Evolutionary conservation across 768 basidiomycete species (phyloP).

Genomic region (Obba rivulosa): DNA sequence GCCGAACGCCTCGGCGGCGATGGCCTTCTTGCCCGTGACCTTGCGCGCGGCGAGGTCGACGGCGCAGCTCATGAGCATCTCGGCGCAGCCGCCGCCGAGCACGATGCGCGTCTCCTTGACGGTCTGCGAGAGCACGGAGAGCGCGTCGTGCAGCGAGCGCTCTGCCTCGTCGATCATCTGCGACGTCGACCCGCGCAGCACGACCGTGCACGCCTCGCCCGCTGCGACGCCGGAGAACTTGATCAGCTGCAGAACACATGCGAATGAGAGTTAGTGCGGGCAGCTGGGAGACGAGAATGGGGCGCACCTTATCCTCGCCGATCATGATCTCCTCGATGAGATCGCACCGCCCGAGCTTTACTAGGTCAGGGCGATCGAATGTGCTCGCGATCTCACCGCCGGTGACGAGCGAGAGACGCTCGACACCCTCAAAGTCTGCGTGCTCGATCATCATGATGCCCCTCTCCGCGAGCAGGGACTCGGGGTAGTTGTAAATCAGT

Average conservation of each 20-base stretch:
- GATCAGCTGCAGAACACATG: conserved; percentile 70
- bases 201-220: conserved; percentile 96
- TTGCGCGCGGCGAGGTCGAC: conserved; percentile 84
- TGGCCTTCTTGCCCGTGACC: conserved; percentile 90
- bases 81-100: conserved; percentile 94
- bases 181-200: conserved; percentile 92
- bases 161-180: conserved; percentile 99
- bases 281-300: not conserved
- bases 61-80: conserved; percentile 96
- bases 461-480: conserved; percentile 88
- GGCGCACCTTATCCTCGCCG: conserved; percentile 90
- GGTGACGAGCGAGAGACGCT: conserved; percentile 90
- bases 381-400: conserved; percentile 97
- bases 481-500: conserved; percentile 99
- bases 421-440: conserved; percentile 98
- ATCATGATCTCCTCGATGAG: conserved; percentile 99
- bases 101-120: conserved; percentile 94
- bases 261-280: conserved; percentile 1
- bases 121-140: conserved; percentile 95
- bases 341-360: conserved; percentile 90
- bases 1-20: conserved; percentile 90
- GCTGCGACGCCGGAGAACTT: conserved; percentile 99
- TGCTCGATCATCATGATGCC: conserved; percentile 97
- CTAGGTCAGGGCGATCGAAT: conserved; percentile 88
- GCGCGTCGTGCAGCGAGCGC: conserved; percentile 93